A percentile compares a stretch with the other conserved stretches of the same genome.
Conservation (phyloP, 1,284 basidiomycete species). For the Phylloporus sp. region DNA sequence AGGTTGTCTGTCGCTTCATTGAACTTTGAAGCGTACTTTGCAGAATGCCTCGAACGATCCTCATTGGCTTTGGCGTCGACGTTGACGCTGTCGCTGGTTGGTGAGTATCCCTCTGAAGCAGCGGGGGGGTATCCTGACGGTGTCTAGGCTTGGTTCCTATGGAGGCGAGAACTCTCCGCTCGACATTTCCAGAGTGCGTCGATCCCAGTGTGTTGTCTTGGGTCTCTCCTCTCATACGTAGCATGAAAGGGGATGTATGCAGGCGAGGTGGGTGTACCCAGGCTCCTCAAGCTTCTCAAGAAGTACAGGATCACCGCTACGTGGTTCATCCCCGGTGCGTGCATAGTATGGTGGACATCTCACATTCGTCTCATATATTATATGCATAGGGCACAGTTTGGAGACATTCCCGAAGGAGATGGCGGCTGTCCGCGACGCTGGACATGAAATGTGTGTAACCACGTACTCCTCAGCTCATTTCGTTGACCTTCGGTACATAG, state of each 20-base stretch:
- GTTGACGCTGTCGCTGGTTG: slow-evolving; percentile 71
- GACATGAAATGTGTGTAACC: slow-evolving; percentile 62
- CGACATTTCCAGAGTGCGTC: slow-evolving; percentile 57
- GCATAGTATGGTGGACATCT: too few relatives aligned
- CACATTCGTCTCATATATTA: background rate
- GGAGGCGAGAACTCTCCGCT: slow-evolving; percentile 69
- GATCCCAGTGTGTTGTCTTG: background rate
- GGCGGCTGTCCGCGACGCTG: slow-evolving; percentile 66
- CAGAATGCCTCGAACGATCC: slow-evolving; percentile 49
- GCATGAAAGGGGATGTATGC: slow-evolving; percentile 63
- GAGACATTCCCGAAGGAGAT: slow-evolving; percentile 73
- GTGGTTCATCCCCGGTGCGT: slow-evolving; percentile 74
- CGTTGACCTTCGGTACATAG: slow-evolving; percentile 34
- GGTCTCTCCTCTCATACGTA: background rate
- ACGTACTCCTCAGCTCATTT: background rate
- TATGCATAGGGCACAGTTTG: slow-evolving; percentile 60
- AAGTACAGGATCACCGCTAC: slow-evolving; percentile 71
- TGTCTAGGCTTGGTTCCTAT: slow-evolving; percentile 65
- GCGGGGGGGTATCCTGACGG: slow-evolving; percentile 1
- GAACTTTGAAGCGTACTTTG: too few relatives aligned
- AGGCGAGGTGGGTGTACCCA: slow-evolving; percentile 72
- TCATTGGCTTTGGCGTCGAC: slow-evolving; percentile 61
- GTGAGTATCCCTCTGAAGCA: slow-evolving; percentile 34
- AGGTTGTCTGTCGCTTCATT: too few relatives aligned
- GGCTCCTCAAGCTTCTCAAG: slow-evolving; percentile 72